These are phyloP conservation scores for Sporothrix humicola DNA, from an alignment of 2,329 filamentous ascomycete species.

Conservation along the genomic window DNA sequence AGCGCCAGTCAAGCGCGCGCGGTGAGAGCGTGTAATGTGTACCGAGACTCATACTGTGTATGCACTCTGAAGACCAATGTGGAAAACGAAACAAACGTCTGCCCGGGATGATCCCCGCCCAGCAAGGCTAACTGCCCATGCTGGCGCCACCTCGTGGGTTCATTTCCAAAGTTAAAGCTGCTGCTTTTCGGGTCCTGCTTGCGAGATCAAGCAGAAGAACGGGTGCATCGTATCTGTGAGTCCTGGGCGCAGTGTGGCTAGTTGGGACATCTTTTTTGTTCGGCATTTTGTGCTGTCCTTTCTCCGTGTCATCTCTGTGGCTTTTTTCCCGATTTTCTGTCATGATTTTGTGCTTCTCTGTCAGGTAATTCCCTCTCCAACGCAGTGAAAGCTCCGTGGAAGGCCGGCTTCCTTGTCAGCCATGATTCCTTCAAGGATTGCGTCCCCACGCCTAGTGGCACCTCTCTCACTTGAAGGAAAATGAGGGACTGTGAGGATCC, in stretches of 20 bases:
- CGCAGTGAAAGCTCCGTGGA: not conserved
- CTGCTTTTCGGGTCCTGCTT: not conserved
- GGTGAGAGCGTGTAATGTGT: not conserved
- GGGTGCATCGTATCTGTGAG: not conserved
- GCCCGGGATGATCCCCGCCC: slow-evolving; percentile 1
- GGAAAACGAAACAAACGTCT: not conserved
- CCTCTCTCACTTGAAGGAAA: slow-evolving; percentile 12
- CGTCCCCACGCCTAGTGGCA: slow-evolving; percentile 12
- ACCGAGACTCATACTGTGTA: no score
- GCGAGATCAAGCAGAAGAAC: not conserved
- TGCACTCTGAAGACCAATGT: no score
- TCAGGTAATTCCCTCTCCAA: no score
- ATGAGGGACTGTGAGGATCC: slow-evolving; percentile 18
- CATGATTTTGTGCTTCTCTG: not conserved
- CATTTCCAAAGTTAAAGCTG: not conserved
- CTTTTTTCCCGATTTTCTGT: not conserved
- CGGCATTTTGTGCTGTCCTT: no score
- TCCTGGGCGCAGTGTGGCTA: not conserved
- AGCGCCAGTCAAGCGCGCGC: not conserved
- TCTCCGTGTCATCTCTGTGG: not conserved
- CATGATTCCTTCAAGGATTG: not conserved
- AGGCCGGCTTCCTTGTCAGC: slow-evolving; percentile 2
- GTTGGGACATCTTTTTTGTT: not conserved
- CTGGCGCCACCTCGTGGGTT: not conserved
- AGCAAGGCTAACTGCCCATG: slow-evolving; percentile 14